phyloP scores from a whole-genome alignment of 257 asterid species.

The Ehretia macrophylla region DNA sequence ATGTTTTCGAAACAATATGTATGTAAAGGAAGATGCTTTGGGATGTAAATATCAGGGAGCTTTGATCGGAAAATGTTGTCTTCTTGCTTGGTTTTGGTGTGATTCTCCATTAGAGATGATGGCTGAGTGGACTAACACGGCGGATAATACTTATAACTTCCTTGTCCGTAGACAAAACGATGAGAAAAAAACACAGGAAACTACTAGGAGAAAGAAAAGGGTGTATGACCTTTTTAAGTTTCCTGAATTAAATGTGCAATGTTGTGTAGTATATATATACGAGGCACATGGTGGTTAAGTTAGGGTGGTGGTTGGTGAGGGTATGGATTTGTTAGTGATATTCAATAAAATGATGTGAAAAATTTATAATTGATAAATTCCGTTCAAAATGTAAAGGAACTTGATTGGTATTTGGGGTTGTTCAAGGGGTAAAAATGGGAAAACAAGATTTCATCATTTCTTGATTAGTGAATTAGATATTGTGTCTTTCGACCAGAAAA shows the following conservation, averaged over 20 bases:
- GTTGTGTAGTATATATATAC: not conserved
- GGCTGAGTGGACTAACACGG: too few species aligned
- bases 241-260: not conserved
- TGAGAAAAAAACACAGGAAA: constrained; percentile 1
- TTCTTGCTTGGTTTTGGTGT: constrained; percentile 4
- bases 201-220: not conserved
- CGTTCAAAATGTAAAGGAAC: too few species aligned
- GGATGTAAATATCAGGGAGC: constrained; percentile 37
- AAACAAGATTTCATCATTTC: not conserved
- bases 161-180: too few species aligned
- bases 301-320: constrained; percentile 1
- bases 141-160: too few species aligned
- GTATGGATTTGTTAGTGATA: too few species aligned
- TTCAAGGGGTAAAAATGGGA: not conserved
- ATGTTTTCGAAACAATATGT: constrained; percentile 31
- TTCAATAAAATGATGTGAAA: too few species aligned
- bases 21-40: constrained; percentile 32
- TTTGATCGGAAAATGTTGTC: constrained; percentile 33
- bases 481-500: too few species aligned
- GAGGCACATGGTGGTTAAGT: not conserved
- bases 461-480: not conserved
- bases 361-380: too few species aligned
- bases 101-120: not conserved
- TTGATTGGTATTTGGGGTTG: not conserved
- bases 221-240: not conserved